Evolutionary conservation across 2,329 filamentous ascomycete species (phyloP), one percentile per base, ranked within the genome.

Genomic region (Acrocalymma vagum): DNA sequence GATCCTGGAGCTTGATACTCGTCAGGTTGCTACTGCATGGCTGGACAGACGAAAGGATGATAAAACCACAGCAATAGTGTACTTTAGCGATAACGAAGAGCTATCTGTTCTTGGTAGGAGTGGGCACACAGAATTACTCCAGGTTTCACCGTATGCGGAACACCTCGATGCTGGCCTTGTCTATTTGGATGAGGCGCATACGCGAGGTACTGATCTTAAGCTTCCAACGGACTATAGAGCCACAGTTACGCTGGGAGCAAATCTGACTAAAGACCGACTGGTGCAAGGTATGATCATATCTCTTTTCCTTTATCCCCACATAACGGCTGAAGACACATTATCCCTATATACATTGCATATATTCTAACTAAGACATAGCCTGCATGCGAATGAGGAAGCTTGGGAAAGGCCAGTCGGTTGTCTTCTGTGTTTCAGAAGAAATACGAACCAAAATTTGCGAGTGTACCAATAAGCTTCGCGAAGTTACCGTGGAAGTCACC

Each of bases 101-200:
- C 64, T 75, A 0, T 72, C 65, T 36, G 71, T 80, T 1, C 46
- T 73, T 3, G 72, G 71, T 21, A 67, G 65, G n/a, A 54, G 56
- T 14, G 57, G 20, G 6, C 0, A 33, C 51, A 55, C 55, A 2
- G 53, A 21, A 2, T 67, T 71, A 0, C 65, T 84, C 0, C 74
- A 78, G 0, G 76, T 75, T 1, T 76, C 76, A 0, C 74, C 82
- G 0, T 88, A 80, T 51, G 63, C 67, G 0, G 66, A 72, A 0
- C 75, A 82, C 8, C 62, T 85, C 1, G 79, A 82, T 4, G 45
- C 51, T 0, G 89, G 85, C 38, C 62, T 88, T 0, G 74, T 89
- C 0, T 90, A 83, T 41, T 71, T 90, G 0, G 86, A 90, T 36
- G 81, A 90, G 41, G 77, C 78, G 0, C 85, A 90, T 45, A 87